Evolutionary conservation across 2,329 filamentous ascomycete genomes (phyloP), one percentile per base, ranked within the genome.

Genomic region (Decorospora gaudefroyi): DNA sequence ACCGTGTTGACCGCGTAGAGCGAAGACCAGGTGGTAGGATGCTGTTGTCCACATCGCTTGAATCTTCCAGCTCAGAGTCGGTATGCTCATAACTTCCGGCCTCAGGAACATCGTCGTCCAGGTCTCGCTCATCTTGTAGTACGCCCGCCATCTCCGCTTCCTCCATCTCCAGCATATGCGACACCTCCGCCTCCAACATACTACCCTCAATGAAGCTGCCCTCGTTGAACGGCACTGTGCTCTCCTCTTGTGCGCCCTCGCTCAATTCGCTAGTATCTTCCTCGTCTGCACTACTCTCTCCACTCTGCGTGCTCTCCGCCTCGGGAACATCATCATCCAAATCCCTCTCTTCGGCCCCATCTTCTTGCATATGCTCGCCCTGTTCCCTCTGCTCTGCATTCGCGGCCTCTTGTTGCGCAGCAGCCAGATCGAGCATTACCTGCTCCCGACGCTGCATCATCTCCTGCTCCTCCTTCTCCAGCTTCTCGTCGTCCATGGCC

Each of bases 401-500:
- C 2, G 58, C 60, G 17, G 60, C 63, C 2, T 68, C 69, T 59
- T 88, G 83, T 15, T 76, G 74, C 38, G 72, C 72, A 8, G 74
- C 73, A 25, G 86, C 87, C 29, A 95, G 78, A 64, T 95, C 89
- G 62, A 87, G 79, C 43, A 86, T 82, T 4, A 86, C 72, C 59
- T 83, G 80, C 67, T 91, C 87, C 19, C 87, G 78, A 15, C 86
- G 77, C 68, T 89, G 74, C 2, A 87, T 81, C 63, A 88, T 84
- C 51, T 88, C 82, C 48, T 91, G 88, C 70, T 99, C 93, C 66
- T 92, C 86, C 42, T 88, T 81, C 74, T 99, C 93, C 8, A 87
- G 82, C 55, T 86, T 84, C 74, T 99, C 93, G 72, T 99, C 93
- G 28, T 87, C 85, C 73, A 90, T 82, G 51, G 95, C 90, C 65